phyloP scores from a whole-genome alignment of 176 grass and related monocot species.

The Zoysia pacifica region DNA sequence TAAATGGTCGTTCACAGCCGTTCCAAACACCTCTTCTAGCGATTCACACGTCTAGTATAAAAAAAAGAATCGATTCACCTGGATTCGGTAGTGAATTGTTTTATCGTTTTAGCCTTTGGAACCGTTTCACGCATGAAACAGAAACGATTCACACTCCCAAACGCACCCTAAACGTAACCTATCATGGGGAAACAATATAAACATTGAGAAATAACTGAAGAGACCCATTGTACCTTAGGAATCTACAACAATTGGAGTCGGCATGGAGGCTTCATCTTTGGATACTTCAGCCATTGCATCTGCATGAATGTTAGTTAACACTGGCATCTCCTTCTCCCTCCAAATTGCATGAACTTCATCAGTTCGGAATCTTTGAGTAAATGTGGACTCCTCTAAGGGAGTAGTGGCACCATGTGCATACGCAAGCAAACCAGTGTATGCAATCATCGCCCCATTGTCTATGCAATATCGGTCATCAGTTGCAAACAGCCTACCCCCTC shows the following conservation, averaged over 20 bases:
- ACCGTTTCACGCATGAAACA: no score
- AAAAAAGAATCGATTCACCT: no score
- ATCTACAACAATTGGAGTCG: conserved; percentile 46
- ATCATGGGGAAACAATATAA: background rate
- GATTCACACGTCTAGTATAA: no score
- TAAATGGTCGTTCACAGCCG: no score
- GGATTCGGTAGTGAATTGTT: no score
- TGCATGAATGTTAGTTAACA: conserved; percentile 32
- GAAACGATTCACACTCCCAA: no score
- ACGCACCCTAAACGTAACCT: background rate
- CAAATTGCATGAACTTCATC: conserved; percentile 95
- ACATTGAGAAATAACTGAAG: conserved; percentile 12
- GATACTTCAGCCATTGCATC: conserved; percentile 50
- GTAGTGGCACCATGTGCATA: conserved; percentile 73
- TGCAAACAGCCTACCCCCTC: conserved; percentile 74
- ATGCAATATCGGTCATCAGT: conserved; percentile 95
- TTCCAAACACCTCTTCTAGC: no score
- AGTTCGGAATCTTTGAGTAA: conserved; percentile 92
- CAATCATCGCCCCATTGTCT: conserved; percentile 97
- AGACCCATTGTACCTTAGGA: conserved; percentile 58
- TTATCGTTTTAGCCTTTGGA: no score
- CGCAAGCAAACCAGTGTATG: conserved; percentile 84
- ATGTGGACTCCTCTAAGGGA: conserved; percentile 72
- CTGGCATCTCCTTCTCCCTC: conserved; percentile 70
- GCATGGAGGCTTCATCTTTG: conserved; percentile 26